Evolutionary conservation across 2,329 filamentous ascomycete species (phyloP).

Genomic region (Monilinia fructicola): DNA sequence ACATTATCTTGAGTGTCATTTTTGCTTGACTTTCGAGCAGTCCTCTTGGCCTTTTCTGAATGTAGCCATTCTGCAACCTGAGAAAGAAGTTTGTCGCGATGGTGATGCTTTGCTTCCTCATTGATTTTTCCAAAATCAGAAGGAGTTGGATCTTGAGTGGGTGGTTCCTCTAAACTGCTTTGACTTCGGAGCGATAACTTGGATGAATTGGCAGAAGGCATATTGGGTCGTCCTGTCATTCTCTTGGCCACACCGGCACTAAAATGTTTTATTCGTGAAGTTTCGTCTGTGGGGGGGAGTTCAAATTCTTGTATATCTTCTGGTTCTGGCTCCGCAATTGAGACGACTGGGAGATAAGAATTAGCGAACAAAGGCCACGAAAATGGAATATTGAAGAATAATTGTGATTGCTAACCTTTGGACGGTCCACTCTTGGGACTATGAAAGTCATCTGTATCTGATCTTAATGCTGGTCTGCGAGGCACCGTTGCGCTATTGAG

Average conservation of each 20-base stretch:
- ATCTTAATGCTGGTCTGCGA: conserved; percentile 22
- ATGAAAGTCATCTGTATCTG: conserved; percentile 23
- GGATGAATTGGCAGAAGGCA: conserved; percentile 30
- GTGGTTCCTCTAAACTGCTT: conserved; percentile 34
- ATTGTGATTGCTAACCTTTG: conserved; percentile 34
- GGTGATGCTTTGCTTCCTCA: conserved; percentile 33
- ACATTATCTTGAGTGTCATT: conserved; percentile 35
- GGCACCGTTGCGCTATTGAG: conserved; percentile 8
- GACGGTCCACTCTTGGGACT: conserved; percentile 35
- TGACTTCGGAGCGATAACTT: conserved; percentile 33
- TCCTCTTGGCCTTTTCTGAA: conserved; percentile 70
- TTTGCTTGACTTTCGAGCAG: conserved; percentile 52
- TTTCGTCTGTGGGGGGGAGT: conserved; percentile 29
- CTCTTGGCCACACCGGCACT: conserved; percentile 32
- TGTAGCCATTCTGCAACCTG: conserved; percentile 84
- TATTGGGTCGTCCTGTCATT: conserved; percentile 35
- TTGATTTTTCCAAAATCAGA: conserved; percentile 25
- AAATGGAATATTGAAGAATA: conserved; percentile 14
- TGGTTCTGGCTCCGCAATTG: conserved; percentile 36
- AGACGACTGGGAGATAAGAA: conserved; percentile 34
- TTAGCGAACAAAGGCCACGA: neutral
- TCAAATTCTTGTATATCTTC: conserved; percentile 28
- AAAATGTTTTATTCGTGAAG: conserved; percentile 35
- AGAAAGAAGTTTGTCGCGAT: conserved; percentile 58
- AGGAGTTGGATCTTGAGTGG: neutral